These are phyloP conservation scores for Erythrobasidium hasegawianum DNA, from an alignment of 1,284 basidiomycete genomes.

Conservation along the genomic window DNA sequence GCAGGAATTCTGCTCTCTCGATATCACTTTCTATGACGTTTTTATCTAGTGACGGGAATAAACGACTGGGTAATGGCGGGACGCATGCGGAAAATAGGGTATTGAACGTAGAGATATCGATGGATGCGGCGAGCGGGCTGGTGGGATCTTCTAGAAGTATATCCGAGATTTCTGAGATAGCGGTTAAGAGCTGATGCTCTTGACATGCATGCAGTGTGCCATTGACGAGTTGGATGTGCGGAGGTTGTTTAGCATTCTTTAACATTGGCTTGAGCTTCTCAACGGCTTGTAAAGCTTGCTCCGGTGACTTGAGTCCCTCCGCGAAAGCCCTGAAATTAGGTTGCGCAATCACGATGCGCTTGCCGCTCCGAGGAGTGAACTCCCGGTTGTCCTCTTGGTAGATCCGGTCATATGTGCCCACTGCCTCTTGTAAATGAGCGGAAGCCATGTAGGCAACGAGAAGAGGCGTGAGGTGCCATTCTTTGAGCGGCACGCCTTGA, in stretches of 20 bases:
- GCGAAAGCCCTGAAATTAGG: background rate
- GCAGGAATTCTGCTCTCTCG: conserved; percentile 3
- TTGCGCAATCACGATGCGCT: background rate
- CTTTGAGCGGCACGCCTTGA: background rate
- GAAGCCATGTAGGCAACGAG: conserved; percentile 12
- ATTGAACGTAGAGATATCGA: conserved; percentile 7
- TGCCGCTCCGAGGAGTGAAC: background rate
- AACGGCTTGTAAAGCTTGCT: conserved; percentile 3
- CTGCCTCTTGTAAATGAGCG: conserved; percentile 1
- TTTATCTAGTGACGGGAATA: conserved; percentile 7
- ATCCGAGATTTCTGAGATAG: background rate
- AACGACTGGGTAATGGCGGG: background rate
- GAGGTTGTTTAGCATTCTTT: background rate
- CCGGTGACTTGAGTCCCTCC: conserved; percentile 8
- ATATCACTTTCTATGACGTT: background rate
- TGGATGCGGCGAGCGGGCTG: background rate
- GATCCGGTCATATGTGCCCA: background rate
- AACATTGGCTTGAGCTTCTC: background rate
- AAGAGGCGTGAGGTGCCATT: conserved; percentile 27
- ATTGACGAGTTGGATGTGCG: conserved; percentile 13
- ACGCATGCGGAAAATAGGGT: background rate
- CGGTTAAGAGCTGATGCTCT: conserved; percentile 3
- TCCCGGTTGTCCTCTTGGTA: background rate
- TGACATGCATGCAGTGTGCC: conserved; percentile 16
- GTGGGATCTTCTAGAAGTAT: background rate